A percentile compares a stretch with the other conserved stretches of the same genome.
These are phyloP conservation scores for Gaertneriomyces sp. DNA, from an alignment of 192 early-diverging fungal species.

Conservation along the genomic window DNA sequence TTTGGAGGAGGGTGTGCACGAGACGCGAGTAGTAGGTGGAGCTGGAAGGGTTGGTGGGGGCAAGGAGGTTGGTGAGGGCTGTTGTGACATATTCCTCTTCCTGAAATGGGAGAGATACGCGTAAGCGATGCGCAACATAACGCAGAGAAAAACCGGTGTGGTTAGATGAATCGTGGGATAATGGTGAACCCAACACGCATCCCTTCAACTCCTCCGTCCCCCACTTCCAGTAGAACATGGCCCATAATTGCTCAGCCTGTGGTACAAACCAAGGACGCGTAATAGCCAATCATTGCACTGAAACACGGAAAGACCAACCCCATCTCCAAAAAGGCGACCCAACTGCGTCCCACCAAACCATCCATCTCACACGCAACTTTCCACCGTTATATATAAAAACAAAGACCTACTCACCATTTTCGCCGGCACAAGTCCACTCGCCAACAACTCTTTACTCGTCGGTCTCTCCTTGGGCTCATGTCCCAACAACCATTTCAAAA, in stretches of 20 bases:
- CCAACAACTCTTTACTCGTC: constrained; percentile 75
- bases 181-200: no score
- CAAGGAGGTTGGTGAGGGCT: constrained; percentile 82
- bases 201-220: no score
- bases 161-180: no score
- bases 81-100: constrained; percentile 89
- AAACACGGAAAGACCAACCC: background rate
- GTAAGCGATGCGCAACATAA: background rate
- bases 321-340: no score
- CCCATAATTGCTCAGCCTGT: no score
- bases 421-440: constrained; percentile 76
- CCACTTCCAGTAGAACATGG: no score
- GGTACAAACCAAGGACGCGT: no score
- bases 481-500: constrained; percentile 69
- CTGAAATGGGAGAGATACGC: background rate
- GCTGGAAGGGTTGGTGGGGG: constrained; percentile 64
- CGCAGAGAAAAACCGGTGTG: background rate
- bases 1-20: constrained; percentile 75
- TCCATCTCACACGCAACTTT: background rate
- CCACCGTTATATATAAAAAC: background rate
- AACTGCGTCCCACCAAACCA: background rate
- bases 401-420: constrained; percentile 31
- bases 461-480: constrained; percentile 74
- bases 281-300: no score
- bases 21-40: constrained; percentile 73